These are phyloP conservation scores for Trametes elegans DNA, from an alignment of 768 basidiomycete species.

Conservation along the genomic window DNA sequence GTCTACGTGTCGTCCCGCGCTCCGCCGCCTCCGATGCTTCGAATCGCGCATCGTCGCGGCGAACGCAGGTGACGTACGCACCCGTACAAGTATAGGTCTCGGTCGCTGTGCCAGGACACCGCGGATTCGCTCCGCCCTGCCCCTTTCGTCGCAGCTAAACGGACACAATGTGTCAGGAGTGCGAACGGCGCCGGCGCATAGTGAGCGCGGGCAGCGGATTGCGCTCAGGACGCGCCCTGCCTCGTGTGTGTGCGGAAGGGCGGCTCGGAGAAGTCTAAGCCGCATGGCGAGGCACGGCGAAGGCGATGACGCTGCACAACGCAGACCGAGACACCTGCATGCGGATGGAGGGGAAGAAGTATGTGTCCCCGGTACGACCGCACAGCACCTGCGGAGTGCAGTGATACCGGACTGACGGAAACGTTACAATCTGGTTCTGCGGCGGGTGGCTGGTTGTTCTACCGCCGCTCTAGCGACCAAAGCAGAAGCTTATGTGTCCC, in stretches of 20 bases:
- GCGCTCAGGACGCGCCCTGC: no score
- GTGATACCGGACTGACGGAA: no score
- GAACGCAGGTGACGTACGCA: neutral
- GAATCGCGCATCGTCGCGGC: neutral
- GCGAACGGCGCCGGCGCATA: neutral
- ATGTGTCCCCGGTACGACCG: no score
- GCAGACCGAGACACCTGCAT: no score
- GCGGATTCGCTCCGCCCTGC: no score
- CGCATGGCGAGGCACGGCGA: neutral
- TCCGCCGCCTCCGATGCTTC: neutral
- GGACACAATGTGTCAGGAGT: conserved; percentile 13
- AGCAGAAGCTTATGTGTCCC: no score
- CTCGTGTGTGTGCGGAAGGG: no score
- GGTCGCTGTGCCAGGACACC: neutral
- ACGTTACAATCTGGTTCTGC: no score
- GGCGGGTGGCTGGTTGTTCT: no score
- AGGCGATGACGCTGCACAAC: neutral
- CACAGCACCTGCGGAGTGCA: no score
- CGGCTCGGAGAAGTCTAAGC: neutral
- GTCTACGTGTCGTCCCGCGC: neutral
- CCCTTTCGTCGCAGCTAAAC: conserved; percentile 7
- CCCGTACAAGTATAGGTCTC: neutral
- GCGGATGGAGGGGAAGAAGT: neutral
- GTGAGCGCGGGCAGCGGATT: neutral
- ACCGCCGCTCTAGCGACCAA: no score